These are phyloP conservation scores for Paecilomyces sp. DNA, from an alignment of 2,329 filamentous ascomycete species.

Conservation along the genomic window DNA sequence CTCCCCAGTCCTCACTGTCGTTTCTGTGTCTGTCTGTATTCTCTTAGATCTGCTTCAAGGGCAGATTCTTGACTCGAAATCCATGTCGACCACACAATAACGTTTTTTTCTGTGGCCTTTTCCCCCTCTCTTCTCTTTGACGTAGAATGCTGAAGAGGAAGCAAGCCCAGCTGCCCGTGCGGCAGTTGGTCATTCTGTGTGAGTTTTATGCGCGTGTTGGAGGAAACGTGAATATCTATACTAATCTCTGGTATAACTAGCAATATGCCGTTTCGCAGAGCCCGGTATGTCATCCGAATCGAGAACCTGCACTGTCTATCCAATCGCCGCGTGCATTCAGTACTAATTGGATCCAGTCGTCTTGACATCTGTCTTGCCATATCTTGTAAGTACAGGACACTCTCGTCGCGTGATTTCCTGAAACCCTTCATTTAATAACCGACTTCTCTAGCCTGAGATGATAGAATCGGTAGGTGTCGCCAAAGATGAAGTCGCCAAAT, in stretches of 20 bases:
- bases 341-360: slow-evolving; percentile 29
- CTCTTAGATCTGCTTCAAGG: not conserved
- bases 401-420: not conserved
- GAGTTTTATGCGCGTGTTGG: slow-evolving; percentile 19
- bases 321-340: not conserved
- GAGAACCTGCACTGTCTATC: slow-evolving; percentile 3
- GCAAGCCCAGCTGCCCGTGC: slow-evolving; percentile 60
- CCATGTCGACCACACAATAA: not conserved
- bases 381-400: slow-evolving; percentile 33
- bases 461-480: slow-evolving; percentile 69
- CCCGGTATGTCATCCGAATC: slow-evolving; percentile 44
- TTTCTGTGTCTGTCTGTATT: not conserved
- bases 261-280: slow-evolving; percentile 71
- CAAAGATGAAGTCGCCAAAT: slow-evolving; percentile 63
- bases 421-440: slow-evolving; percentile 7
- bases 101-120: not conserved
- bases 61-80: not conserved
- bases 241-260: slow-evolving; percentile 33
- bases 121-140: not conserved
- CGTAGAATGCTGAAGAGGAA: slow-evolving; percentile 13
- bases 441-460: slow-evolving; percentile 62
- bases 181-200: slow-evolving; percentile 75
- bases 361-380: slow-evolving; percentile 63
- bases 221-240: slow-evolving; percentile 15
- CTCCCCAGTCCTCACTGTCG: not conserved